Evolutionary conservation across 805 yeast genomes (phyloP), one percentile per base, ranked within the genome.

Genomic region (Wickerhamiella cacticola): DNA sequence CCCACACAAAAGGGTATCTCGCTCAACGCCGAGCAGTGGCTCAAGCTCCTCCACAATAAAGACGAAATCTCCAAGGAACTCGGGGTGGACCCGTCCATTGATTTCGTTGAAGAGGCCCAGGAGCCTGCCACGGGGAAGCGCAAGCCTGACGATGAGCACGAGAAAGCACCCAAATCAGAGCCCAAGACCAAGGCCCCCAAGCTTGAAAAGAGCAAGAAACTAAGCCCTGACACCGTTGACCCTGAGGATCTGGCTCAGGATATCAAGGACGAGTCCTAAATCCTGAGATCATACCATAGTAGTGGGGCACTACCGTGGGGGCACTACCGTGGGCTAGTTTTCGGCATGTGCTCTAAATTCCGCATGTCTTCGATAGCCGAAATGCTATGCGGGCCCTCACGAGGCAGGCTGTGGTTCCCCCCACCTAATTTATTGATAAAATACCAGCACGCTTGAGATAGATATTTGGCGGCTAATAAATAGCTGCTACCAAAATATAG

Each of bases 1-100:
- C 97, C 97, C 0, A 94, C 95, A 1, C 80, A 78, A 59, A 88
- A 88, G 64, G 80, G 57, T 21, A 53, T 55, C 36, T 45, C 55
- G 8, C 44, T 55, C 19, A 55, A 53, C 12, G 48, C 41, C 1
- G 57, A 49, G 24, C 57, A 55, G 24, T 55, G 50, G 46, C 26
- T 25, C 22, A 45, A 16, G 8, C 31, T 55, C n/a, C n/a, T 41
- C 19, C 47, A 45, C n/a, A 39, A 44, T 15, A 12, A 33, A 4
- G 44, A 42, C 10, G 44, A 39, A n/a, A 53, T 54, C 28, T 23
- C 46, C n/a, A 15, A 22, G 26, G 52, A 48, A 3, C 41, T 52
- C 9, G 48, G 47, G 5, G 18, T 44, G 12, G 41, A 23, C 5
- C 31, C 16, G 3, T 23, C 23, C 16, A 22, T 15, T 39, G 42